Conservation (phyloP, 805 yeast genomes). For the Candida sithepensis region DNA sequence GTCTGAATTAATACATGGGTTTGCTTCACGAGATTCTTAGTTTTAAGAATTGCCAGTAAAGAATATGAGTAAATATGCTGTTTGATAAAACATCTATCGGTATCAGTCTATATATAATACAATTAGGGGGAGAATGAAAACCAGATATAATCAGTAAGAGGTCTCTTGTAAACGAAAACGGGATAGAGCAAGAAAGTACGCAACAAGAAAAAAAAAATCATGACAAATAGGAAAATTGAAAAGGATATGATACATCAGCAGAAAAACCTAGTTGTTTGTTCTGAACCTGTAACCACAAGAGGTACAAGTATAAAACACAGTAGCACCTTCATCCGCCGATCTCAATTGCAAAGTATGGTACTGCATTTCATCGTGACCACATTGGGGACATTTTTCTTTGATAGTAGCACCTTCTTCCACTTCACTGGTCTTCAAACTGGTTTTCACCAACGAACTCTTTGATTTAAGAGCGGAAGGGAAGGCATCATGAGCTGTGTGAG, state of each 20-base stretch:
- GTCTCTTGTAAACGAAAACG: not conserved
- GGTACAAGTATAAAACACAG: constrained; percentile 96
- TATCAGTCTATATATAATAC: not conserved
- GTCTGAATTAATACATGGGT: not conserved
- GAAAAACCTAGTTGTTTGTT: constrained; percentile 68
- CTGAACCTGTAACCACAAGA: constrained; percentile 90
- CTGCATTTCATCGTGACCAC: constrained; percentile 98
- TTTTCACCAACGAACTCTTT: constrained; percentile 88
- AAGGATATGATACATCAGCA: not conserved
- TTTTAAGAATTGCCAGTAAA: no score
- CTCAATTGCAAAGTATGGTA: constrained; percentile 95
- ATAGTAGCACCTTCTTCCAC: constrained; percentile 94
- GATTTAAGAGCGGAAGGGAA: constrained; percentile 83
- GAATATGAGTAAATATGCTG: not conserved
- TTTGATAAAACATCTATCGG: not conserved
- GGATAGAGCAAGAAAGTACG: no score
- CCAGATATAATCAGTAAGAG: not conserved
- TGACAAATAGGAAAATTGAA: not conserved
- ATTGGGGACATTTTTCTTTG: constrained; percentile 97
- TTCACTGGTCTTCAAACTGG: constrained; percentile 70
- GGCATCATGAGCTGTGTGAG: constrained; percentile 86
- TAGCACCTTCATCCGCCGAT: constrained; percentile 99
- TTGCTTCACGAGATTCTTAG: not conserved
- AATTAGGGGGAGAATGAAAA: not conserved
- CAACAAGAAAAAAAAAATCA: not conserved